Percentiles rank a stretch among this genome's conserved stretches.
These are phyloP conservation scores for Seiridium cupressi DNA, from an alignment of 2,329 filamentous ascomycete genomes.

Conservation along the genomic window DNA sequence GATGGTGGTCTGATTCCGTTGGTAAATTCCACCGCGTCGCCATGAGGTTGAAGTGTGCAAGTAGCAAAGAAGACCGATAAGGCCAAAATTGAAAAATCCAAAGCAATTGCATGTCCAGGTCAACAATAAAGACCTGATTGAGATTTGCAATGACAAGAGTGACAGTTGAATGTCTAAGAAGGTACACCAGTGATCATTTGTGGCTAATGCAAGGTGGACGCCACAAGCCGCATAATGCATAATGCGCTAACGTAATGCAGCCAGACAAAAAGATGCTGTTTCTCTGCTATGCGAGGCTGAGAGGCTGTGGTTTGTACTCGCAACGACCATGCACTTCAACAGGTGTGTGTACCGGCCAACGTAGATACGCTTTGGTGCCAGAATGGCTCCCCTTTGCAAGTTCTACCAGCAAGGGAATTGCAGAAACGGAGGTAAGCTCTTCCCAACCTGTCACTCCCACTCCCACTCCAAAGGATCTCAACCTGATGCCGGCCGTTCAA, in stretches of 20 bases:
- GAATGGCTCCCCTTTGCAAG: constrained; percentile 52
- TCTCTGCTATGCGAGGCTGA: constrained; percentile 4
- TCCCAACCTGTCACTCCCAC: background rate
- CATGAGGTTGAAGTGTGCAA: background rate
- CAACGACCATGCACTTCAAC: background rate
- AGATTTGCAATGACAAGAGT: background rate
- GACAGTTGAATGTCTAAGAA: too few relatives aligned
- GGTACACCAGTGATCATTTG: too few relatives aligned
- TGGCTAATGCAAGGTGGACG: background rate
- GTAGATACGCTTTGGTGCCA: background rate
- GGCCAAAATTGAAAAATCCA: too few relatives aligned
- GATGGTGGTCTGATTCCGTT: constrained; percentile 38
- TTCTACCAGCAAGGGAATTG: constrained; percentile 67
- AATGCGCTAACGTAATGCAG: background rate
- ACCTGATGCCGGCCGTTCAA: background rate
- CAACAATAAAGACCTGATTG: background rate
- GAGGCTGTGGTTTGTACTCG: constrained; percentile 1
- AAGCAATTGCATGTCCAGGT: too few relatives aligned
- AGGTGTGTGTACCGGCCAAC: background rate
- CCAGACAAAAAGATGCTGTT: background rate
- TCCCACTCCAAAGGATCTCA: too few relatives aligned
- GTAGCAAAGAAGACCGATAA: background rate
- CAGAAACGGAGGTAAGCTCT: constrained; percentile 57
- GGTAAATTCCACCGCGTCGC: constrained; percentile 26
- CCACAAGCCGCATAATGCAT: background rate